Evolutionary conservation across 257 asterid genomes (phyloP), one percentile per base, ranked within the genome.

Genomic region (Paulownia fortunei): DNA sequence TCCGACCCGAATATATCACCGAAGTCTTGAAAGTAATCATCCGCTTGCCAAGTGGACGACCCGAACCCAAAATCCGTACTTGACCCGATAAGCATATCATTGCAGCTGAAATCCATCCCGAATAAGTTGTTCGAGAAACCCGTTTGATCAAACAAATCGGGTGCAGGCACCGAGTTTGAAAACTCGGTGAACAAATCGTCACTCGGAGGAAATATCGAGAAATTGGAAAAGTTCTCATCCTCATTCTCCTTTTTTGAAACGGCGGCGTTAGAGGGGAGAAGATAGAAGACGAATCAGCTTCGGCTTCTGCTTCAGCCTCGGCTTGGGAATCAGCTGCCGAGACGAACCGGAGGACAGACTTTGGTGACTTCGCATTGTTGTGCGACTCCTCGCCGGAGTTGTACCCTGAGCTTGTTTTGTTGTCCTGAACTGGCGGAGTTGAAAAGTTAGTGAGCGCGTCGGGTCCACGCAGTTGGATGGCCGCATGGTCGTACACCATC

Each of bases 401-500:
- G 89, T 89, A 88, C 55, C 86, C 90, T 15, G 88, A 80, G 82
- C 82, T 80, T 3, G 88, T 58, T 37, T 80, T 61, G 70, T 76
- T 73, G 69, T 65, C 49, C 73, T 44, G 52, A 0, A 61, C 30
- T 16, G 82, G 56, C 3, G 98, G 89, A 0, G 80, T 52, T 0
- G 90, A 58, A 71, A 94, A 94, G 82, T 94, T 94, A 0, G 98
- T 94, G 6, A 87, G 95, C 86, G 99, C 97, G 92, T 91, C 92
- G 3, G 98, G 94, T 0, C 99, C 99, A 82, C 99, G 98, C 51
- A 94, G 72, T 84, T 88, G 88, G 12, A 93, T 86, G n/a, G 99
- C 99, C 67, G 99, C 99, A 90, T 91, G 94, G 91, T 95, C 99
- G 77, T 95, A 95, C 61, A 92, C 97, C 97, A 93, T 91, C 0